phyloP scores from a whole-genome alignment of 148 eudicot species.

The Diospyros lotus region DNA sequence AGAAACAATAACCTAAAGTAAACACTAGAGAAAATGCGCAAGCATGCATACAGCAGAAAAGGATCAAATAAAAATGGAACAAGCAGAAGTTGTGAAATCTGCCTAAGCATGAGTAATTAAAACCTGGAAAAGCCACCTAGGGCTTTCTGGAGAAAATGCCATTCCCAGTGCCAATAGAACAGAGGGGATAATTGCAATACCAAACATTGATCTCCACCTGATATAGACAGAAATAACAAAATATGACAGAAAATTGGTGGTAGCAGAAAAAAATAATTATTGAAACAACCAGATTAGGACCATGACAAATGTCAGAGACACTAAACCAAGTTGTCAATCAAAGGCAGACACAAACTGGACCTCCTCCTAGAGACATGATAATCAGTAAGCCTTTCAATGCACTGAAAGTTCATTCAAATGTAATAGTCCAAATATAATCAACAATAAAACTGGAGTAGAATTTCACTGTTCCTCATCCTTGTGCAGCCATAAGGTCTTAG shows the following conservation, averaged over 20 bases:
- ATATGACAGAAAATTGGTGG: slow-evolving; percentile 1
- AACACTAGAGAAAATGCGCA: no score
- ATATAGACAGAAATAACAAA: slow-evolving; percentile 1
- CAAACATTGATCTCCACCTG: slow-evolving; percentile 99
- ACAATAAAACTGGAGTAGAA: neutral
- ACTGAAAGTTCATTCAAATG: neutral
- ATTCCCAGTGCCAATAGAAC: slow-evolving; percentile 87
- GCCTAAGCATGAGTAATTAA: slow-evolving; percentile 8
- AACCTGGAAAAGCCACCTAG: slow-evolving; percentile 96
- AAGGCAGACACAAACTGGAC: neutral
- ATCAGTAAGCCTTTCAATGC: no score
- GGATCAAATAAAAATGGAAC: neutral
- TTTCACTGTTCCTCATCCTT: neutral
- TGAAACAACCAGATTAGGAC: neutral
- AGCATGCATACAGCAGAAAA: neutral
- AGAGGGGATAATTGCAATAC: slow-evolving; percentile 78
- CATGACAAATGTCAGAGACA: neutral
- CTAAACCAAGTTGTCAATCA: neutral
- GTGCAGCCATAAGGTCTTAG: neutral
- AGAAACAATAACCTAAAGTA: neutral
- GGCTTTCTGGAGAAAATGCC: slow-evolving; percentile 95
- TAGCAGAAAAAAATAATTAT: neutral
- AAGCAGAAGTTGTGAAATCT: neutral
- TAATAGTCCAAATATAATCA: neutral
- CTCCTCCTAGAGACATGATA: neutral